These are phyloP conservation scores for Gossypium rotundifolium DNA, from an alignment of 345 rosid species.

Conservation along the genomic window DNA sequence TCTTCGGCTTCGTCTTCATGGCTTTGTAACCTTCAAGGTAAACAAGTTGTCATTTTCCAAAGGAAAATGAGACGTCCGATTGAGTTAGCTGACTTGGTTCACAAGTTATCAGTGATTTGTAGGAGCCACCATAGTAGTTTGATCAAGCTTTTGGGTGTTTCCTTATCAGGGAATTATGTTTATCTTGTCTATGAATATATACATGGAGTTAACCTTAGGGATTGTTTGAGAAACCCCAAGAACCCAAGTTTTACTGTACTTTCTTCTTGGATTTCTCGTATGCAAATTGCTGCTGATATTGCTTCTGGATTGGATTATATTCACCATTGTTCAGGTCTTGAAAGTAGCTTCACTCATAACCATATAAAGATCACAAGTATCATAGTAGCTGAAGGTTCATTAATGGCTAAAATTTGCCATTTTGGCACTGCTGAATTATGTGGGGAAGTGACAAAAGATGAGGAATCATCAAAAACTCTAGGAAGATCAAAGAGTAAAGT, in stretches of 20 bases:
- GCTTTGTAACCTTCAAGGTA: conserved; percentile 30
- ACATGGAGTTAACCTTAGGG: conserved; percentile 25
- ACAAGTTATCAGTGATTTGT: conserved; percentile 22
- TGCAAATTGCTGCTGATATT: conserved; percentile 30
- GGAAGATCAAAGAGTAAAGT: conserved; percentile 20
- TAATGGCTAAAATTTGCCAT: conserved; percentile 38
- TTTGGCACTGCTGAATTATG: conserved; percentile 47
- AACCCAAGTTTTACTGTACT: conserved; percentile 31
- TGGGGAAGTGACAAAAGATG: conserved; percentile 29
- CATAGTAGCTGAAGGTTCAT: conserved; percentile 27
- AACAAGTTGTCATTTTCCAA: conserved; percentile 24
- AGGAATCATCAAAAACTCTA: neutral
- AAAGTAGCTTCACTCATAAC: conserved; percentile 34
- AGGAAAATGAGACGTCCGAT: conserved; percentile 16
- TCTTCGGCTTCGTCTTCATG: conserved; percentile 38
- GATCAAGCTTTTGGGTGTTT: conserved; percentile 42
- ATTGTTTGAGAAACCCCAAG: conserved; percentile 29
- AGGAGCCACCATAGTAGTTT: conserved; percentile 40
- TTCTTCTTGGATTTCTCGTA: conserved; percentile 31
- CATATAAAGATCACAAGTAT: conserved; percentile 47
- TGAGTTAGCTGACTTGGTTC: conserved; percentile 7
- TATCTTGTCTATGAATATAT: conserved; percentile 33
- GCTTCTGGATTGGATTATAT: conserved; percentile 48
- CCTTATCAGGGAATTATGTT: conserved; percentile 24
- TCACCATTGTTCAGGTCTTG: conserved; percentile 40